Evolutionary conservation across 2,329 filamentous ascomycete species (phyloP).

Genomic region (Keithomyces neogunnii): DNA sequence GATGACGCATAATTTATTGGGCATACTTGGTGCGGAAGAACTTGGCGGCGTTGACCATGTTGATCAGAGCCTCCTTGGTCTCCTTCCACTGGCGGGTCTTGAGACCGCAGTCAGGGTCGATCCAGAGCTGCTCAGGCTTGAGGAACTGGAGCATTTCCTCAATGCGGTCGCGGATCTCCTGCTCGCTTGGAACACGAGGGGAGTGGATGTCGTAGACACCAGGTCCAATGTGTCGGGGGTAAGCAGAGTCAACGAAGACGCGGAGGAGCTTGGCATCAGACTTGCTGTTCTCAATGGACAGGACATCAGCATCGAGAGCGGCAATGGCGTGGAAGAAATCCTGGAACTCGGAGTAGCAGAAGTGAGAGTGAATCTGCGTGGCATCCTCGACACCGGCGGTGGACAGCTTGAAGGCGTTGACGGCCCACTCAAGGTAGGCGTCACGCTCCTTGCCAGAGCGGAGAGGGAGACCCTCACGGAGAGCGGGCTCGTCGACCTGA

Average conservation of each 20-base stretch:
- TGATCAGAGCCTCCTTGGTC: constrained; percentile 90
- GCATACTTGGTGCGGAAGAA: constrained; percentile 85
- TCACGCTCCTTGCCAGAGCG: constrained; percentile 89
- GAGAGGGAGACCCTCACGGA: constrained; percentile 98
- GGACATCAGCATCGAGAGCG: constrained; percentile 92
- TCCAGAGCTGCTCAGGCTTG: constrained; percentile 98
- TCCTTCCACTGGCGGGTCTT: constrained; percentile 99
- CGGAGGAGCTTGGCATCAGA: constrained; percentile 97
- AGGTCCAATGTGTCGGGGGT: constrained; percentile 96
- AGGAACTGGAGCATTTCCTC: constrained; percentile 97
- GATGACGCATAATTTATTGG: constrained; percentile 38
- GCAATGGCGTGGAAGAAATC: constrained; percentile 99
- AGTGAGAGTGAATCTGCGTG: constrained; percentile 99
- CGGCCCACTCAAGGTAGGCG: constrained; percentile 94
- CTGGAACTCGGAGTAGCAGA: constrained; percentile 99
- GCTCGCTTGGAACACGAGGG: constrained; percentile 89
- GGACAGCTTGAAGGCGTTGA: constrained; percentile 94
- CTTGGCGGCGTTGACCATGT: constrained; percentile 99
- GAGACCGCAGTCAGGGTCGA: constrained; percentile 98
- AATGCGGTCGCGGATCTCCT: constrained; percentile 97
- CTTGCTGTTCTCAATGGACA: constrained; percentile 99
- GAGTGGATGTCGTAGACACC: constrained; percentile 99
- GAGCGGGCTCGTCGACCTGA: constrained; percentile 97
- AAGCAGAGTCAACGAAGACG: constrained; percentile 95
- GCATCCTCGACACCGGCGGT: constrained; percentile 89